Evolutionary conservation across 257 asterid species (phyloP), one percentile per base, ranked within the genome.

Genomic region (Pogostemon cablin): DNA sequence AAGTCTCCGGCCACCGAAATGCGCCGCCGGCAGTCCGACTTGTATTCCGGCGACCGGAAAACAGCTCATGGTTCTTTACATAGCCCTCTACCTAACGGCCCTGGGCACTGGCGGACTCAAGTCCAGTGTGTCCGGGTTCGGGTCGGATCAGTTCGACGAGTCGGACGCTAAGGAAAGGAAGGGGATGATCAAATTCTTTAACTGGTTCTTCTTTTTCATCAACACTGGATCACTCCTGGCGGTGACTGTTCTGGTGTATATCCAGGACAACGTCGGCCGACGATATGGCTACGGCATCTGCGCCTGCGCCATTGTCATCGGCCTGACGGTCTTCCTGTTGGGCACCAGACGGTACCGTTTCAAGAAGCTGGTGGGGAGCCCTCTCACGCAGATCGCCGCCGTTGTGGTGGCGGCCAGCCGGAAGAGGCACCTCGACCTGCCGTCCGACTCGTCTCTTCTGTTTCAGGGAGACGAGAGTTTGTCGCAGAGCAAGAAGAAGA

Each of bases 91-190:
- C 77, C 76, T 87, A 15, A 91, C 98, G 0, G 98, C 98, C 43
- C 87, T 91, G 0, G 98, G 98, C 5, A 91, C 96, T 0, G 98
- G 96, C 0, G 98, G 98, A 2, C 76, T 87, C 0, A 92, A 92
- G 50, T 92, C 98, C 2, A 92, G 98, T 46, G 98, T 92, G 8
- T 92, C 98, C 1, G 98, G 98, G 1, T 89, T 91, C 49, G 95
- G 96, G 2, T 86, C 98, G 0, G 98, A 92, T 47, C 98, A 92
- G 64, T 92, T 92, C 75, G 96, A 92, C 56, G 96, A 92, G 0
- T 12, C 84, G 0, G 89, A 89, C 80, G 42, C 48, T 44, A 80
- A 68, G 37, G 98, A 89, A 75, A 75, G 68, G 54, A 74, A 62
- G 7, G 84, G 77, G n/a, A 89, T 92, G 98, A 72, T 73, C 11